Base-by-base conservation (phyloP, 177 flowering plant species). In the Telopea speciosissima region DNA sequence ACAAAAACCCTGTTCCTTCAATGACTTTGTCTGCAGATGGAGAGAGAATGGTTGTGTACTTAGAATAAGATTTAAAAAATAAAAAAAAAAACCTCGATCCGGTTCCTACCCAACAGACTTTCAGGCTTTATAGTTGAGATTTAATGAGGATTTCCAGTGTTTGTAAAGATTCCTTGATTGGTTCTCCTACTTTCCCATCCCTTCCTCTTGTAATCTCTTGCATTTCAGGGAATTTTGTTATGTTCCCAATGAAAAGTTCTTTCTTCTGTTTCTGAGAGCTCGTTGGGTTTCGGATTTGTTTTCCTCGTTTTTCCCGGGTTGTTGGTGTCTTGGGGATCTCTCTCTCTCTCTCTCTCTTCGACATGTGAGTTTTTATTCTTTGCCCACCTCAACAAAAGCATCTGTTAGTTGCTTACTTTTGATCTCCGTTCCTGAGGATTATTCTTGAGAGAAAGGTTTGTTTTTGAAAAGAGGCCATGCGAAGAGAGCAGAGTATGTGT, bases 21-120 rank as follows among this genome's bases (percentile, higher is more conserved):
- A 70, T 66, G 81, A 68, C 67, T 71, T 72, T 79, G 79, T 76
- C 80, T 76, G 71, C 73, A 77, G 82, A 79, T 81, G 80, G 79
- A 76, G 78, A 63, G 49, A 66, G 66, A 75, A 36, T 36, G 45
- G 2, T 54, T 54, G 17, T 54, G 5, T 21, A 54, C 59, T 13
- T 54, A 31, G 59, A 11, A 36, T 5, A 54, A 25, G 54, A 73
- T 60, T 75, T n/a, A n/a, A n/a, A n/a, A n/a, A n/a, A n/a, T n/a
- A n/a, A n/a, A n/a, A n/a, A n/a, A 72, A 74, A 76, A 62, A 70
- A 78, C 68, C 71, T 54, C 62, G 24, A 67, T 71, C 78, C 70
- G 70, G 62, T 67, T 28, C 70, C 54, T 63, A 68, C 66, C 49
- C 25, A 24, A 61, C 62, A 44, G 28, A 59, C n/a, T 17, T 63